Base-by-base conservation (phyloP, 768 basidiomycete genomes). In the Steccherinum ochraceum region DNA sequence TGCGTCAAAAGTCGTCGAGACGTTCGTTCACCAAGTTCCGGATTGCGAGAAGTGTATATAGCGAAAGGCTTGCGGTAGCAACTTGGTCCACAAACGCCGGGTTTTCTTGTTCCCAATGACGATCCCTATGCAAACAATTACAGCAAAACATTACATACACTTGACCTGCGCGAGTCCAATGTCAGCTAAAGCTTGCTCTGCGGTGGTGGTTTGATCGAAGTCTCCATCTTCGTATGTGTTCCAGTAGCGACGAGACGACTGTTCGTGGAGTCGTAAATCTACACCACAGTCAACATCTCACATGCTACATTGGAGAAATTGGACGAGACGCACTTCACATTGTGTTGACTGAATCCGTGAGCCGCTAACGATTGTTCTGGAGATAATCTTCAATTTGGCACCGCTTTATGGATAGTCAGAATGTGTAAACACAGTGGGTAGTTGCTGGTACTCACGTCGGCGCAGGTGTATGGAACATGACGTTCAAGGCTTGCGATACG, bases 401-500 rank as follows among this genome's bases (percentile, higher is more conserved):
- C 30, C 30, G 30, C 30, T 35, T 7, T 35, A 35, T 7, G 30
- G 16, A 7, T 35, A 7, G 7, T 35, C 30, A 35, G 30, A 7
- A 7, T 35, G 7, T 16, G 7, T 7, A 7, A 7, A 35, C 16
- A 35, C 30, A 16, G 7, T 35, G 7, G 7, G 7, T 7, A 35
- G 16, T 35, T 35, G 7, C 30, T 7, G 16, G 7, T 35, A 69
- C 81, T 67, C 62, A 83, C 84, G 71, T 60, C 2, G 80, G 71
- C 3, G 82, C 84, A 11, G 85, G 84, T 13, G 85, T 73, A 60
- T 85, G 85, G 65, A 83, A 88, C 24, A 78, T 64, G 21, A 89
- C 71, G 54, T 80, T 82, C 78, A 86, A 77, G 11, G 78, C 75
- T 63, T 86, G 83, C 2, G 83, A 87, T 18, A 87, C 84, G 11